Evolutionary conservation across 345 rosid genomes (phyloP).

Genomic region (Salix udensis): DNA sequence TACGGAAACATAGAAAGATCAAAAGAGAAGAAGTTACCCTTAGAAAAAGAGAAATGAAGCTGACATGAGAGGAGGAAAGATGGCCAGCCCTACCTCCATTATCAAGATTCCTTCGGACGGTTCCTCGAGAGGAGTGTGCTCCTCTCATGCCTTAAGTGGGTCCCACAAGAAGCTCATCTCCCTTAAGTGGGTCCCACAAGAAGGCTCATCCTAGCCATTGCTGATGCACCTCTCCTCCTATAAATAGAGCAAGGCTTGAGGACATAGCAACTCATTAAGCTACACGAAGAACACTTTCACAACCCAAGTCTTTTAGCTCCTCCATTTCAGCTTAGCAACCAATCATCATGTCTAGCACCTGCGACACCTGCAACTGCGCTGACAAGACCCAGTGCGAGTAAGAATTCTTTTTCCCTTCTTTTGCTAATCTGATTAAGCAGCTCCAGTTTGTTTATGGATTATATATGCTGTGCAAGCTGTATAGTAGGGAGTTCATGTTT

Average conservation of each 20-base stretch:
- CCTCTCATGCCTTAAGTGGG: constrained; percentile 23
- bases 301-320: neutral
- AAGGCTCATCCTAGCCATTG: neutral
- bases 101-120: constrained; percentile 40
- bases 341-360: constrained; percentile 60
- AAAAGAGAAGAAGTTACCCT: neutral
- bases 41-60: constrained; percentile 23
- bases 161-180: too few relatives aligned
- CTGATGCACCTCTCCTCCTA: constrained; percentile 22
- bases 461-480: neutral
- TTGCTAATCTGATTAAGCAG: neutral
- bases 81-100: constrained; percentile 29
- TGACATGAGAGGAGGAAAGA: constrained; percentile 62
- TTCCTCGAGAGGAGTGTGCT: constrained; percentile 44
- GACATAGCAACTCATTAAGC: constrained; percentile 8
- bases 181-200: too few relatives aligned
- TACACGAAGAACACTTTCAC: constrained; percentile 5
- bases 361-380: constrained; percentile 77
- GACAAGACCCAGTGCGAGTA: constrained; percentile 77
- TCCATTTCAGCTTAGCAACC: neutral
- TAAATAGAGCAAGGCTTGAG: constrained; percentile 35
- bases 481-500: neutral
- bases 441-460: neutral
- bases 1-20: neutral
- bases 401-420: constrained; percentile 10